Evolutionary conservation across 1,284 basidiomycete species (phyloP).

Genomic region (Ustilago vetiveriae): DNA sequence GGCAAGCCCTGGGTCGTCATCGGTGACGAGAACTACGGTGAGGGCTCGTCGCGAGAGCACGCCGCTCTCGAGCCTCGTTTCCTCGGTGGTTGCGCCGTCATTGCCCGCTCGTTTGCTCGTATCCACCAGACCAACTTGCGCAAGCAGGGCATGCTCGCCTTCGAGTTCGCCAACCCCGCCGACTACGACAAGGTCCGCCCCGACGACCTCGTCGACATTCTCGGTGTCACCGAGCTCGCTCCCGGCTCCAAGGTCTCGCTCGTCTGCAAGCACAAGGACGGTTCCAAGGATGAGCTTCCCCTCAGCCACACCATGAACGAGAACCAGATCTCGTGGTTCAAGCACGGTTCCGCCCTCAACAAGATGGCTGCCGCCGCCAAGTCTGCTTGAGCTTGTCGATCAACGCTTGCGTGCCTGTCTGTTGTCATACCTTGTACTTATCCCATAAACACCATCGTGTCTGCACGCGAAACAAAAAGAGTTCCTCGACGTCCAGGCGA

Average conservation of each 20-base stretch:
- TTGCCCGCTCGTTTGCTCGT: constrained; percentile 94
- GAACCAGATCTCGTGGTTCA: constrained; percentile 66
- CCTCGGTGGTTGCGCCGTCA: constrained; percentile 94
- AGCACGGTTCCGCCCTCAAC: constrained; percentile 65
- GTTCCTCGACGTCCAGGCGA: not conserved
- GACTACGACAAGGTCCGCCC: constrained; percentile 66
- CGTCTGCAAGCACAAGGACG: constrained; percentile 64
- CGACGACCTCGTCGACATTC: constrained; percentile 61
- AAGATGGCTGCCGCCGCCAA: constrained; percentile 61
- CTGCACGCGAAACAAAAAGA: constrained; percentile 21
- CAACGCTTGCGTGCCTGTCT: constrained; percentile 3
- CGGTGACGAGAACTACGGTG: constrained; percentile 85
- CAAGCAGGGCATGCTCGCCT: constrained; percentile 67
- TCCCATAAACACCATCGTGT: constrained; percentile 6
- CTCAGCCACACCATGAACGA: constrained; percentile 66
- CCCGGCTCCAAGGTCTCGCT: constrained; percentile 61
- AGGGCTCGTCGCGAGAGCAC: constrained; percentile 97
- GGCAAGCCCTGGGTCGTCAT: constrained; percentile 96
- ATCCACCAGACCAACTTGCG: constrained; percentile 99
- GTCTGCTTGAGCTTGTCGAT: constrained; percentile 44
- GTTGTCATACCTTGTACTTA: constrained; percentile 25
- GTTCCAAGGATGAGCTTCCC: constrained; percentile 60
- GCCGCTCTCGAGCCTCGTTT: constrained; percentile 96
- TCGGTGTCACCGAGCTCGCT: constrained; percentile 62
- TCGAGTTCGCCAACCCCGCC: constrained; percentile 61